Base-by-base conservation (phyloP, 768 basidiomycete genomes). In the Pulveroboletus sp. region DNA sequence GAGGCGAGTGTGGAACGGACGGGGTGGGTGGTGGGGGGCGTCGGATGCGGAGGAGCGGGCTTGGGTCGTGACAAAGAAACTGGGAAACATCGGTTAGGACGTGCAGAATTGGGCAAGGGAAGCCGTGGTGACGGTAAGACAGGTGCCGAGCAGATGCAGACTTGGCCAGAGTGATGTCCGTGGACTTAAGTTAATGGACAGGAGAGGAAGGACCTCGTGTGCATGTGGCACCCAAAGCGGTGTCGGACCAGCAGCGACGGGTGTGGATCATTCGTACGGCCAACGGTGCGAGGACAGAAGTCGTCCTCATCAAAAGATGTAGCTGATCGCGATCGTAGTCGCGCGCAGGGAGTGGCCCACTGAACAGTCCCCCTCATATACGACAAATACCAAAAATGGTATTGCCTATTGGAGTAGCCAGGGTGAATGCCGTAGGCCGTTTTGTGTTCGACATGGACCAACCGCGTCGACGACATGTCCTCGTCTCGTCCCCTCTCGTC, bases 131-230 rank as follows among this genome's bases (percentile, higher is more conserved):
- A 68, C 68, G 68, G 66, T 53, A 68, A 35, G 47, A 55, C 62
- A 55, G 54, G 57, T 68, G 68, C 68, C 68, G 66, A 68, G 58
- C 62, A 68, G 43, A 50, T 59, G 56, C 51, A 64, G 40, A 56
- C 59, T 55, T 49, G 50, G 63, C 51, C 58, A 57, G 60, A 51
- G 59, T 57, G 61, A 68, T 69, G 67, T 70, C 67, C 67, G 67
- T 70, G 67, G 67, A 68, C 57, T 68, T 68, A 68, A 68, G 69
- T 69, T 67, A 67, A 67, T 67, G 48, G 57, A 65, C 61, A 59
- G 59, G 63, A 65, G 57, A 58, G 66, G 68, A 69, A 67, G 57
- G 54, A 54, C 65, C 65, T 63, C 62, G 64, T 61, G 67, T 63
- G 51, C 62, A 68, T 68, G 68, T 68, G 55, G 56, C 61, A 67